Evolutionary conservation across 345 rosid genomes (phyloP).

Genomic region (Clarkia xantiana): DNA sequence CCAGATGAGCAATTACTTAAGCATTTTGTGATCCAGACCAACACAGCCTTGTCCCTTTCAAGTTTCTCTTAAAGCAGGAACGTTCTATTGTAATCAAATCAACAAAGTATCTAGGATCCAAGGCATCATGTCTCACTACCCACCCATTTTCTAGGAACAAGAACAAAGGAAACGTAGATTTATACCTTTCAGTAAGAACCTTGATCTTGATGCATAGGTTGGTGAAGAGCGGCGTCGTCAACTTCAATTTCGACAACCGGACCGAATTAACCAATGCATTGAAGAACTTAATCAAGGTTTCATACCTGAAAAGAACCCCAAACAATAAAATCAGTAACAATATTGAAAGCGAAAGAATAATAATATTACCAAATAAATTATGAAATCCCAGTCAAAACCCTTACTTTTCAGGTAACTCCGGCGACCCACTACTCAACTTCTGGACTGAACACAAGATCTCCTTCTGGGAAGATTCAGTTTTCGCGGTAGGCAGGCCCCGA

Average conservation of each 20-base stretch:
- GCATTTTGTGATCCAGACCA: too few relatives aligned
- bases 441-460: slow-evolving; percentile 17
- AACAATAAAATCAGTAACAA: not conserved
- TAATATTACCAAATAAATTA: not conserved
- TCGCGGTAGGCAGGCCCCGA: slow-evolving; percentile 1
- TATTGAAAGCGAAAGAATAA: not conserved
- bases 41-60: too few relatives aligned
- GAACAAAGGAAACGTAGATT: not conserved
- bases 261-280: slow-evolving; percentile 50
- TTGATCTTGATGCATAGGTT: slow-evolving; percentile 43
- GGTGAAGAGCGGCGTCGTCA: slow-evolving; percentile 36
- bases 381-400: not conserved
- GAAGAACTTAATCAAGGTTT: slow-evolving; percentile 47
- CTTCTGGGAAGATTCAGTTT: slow-evolving; percentile 24
- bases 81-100: too few relatives aligned
- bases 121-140: not conserved
- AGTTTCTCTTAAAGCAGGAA: too few relatives aligned
- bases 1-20: too few relatives aligned
- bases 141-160: not conserved
- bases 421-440: slow-evolving; percentile 8
- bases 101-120: not conserved
- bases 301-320: slow-evolving; percentile 27
- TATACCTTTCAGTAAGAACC: slow-evolving; percentile 58
- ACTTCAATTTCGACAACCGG: slow-evolving; percentile 31
- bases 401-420: slow-evolving; percentile 35